Percentiles rank a stretch among this genome's conserved stretches.
These are phyloP conservation scores for Picochlorum sp. DNA, from an alignment of 139 green algal genomes.

Conservation along the genomic window DNA sequence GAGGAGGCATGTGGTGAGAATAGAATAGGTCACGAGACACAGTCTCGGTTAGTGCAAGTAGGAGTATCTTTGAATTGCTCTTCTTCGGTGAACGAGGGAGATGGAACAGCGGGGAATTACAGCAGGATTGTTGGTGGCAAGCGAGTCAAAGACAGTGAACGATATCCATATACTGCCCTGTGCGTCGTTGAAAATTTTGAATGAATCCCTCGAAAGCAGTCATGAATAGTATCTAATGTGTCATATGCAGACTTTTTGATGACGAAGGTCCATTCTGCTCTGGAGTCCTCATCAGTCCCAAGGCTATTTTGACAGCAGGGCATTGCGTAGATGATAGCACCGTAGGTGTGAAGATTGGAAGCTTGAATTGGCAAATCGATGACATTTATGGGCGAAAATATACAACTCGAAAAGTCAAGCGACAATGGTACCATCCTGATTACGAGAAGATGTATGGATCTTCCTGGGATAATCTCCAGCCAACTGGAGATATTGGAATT, in stretches of 20 bases:
- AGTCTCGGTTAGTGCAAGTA: too few species aligned
- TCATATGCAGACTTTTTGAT: constrained; percentile 9
- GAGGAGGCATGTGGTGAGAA: too few species aligned
- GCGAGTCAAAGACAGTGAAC: neutral
- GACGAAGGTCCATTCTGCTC: neutral
- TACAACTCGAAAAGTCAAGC: neutral
- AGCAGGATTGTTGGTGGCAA: constrained; percentile 4
- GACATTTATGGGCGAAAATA: constrained; percentile 9
- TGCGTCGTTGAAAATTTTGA: neutral
- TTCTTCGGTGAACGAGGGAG: too few species aligned
- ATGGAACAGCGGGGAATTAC: too few species aligned
- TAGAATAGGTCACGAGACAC: too few species aligned
- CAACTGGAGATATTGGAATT: constrained; percentile 11
- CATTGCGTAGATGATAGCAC: constrained; percentile 1
- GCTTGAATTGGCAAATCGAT: constrained; percentile 7
- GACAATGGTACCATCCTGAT: constrained; percentile 2
- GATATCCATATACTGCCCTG: constrained; percentile 1
- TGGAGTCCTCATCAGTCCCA: neutral
- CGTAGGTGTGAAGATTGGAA: constrained; percentile 6
- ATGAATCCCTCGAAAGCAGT: neutral
- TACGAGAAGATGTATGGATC: constrained; percentile 5
- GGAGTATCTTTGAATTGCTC: too few species aligned
- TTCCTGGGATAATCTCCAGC: neutral
- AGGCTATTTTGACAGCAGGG: constrained; percentile 5
- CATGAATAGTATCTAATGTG: neutral